A percentile compares a stretch with the other conserved stretches of the same genome.
These are phyloP conservation scores for Xylaria intraflava DNA, from an alignment of 495 filamentous ascomycete genomes.

Conservation along the genomic window DNA sequence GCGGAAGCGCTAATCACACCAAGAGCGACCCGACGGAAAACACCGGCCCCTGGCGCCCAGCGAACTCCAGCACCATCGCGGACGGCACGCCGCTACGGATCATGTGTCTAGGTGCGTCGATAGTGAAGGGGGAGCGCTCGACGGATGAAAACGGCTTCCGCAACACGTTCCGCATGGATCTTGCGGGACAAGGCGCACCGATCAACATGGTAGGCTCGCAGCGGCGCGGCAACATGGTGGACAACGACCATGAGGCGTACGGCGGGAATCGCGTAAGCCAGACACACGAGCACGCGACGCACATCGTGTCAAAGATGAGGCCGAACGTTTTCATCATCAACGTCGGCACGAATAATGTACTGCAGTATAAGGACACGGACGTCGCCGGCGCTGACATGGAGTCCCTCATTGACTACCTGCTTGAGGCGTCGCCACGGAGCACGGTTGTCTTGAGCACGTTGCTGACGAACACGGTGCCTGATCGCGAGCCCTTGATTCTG, in stretches of 20 bases:
- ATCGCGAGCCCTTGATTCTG: conserved; percentile 30
- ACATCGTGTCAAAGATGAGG: conserved; percentile 23
- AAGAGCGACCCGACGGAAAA: neutral
- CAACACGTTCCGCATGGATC: conserved; percentile 31
- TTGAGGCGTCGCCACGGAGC: conserved; percentile 16
- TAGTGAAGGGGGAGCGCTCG: conserved; percentile 48
- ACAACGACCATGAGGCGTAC: conserved; percentile 35
- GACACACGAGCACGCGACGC: conserved; percentile 26
- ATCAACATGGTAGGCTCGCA: conserved; percentile 35
- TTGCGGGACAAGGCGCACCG: conserved; percentile 20
- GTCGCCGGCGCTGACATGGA: conserved; percentile 28
- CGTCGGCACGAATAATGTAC: conserved; percentile 37
- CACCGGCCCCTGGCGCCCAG: conserved; percentile 17
- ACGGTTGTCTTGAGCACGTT: conserved; percentile 26
- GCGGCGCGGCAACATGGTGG: conserved; percentile 30
- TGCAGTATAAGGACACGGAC: conserved; percentile 18
- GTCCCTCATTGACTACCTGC: conserved; percentile 21
- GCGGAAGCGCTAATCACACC: neutral
- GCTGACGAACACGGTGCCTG: conserved; percentile 27
- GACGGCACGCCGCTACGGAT: conserved; percentile 36
- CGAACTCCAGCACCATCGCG: conserved; percentile 23
- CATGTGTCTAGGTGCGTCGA: conserved; percentile 52
- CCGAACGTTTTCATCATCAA: conserved; percentile 37
- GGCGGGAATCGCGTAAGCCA: conserved; percentile 31
- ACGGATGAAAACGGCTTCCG: conserved; percentile 51